These are phyloP conservation scores for Pichia paraexigua DNA, from an alignment of 805 yeast genomes.

Conservation along the genomic window DNA sequence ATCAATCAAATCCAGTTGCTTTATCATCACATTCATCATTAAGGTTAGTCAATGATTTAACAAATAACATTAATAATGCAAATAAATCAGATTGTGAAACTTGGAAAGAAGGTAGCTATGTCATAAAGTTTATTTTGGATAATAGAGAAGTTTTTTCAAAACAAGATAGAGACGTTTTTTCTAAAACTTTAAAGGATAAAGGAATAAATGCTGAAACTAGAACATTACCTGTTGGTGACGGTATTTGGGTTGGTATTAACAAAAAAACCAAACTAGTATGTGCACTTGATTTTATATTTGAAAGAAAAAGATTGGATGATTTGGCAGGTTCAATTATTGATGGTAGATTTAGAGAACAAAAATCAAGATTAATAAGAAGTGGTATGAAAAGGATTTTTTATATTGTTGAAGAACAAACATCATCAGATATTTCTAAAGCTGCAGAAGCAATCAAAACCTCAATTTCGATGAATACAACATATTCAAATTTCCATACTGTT, in stretches of 20 bases:
- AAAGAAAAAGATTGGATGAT: constrained; percentile 85
- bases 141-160: constrained; percentile 72
- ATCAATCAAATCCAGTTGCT: not conserved
- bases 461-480: constrained; percentile 59
- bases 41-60: not conserved
- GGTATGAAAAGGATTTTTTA: constrained; percentile 65
- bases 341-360: constrained; percentile 86
- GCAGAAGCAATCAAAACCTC: constrained; percentile 69
- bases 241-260: constrained; percentile 78
- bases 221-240: constrained; percentile 77
- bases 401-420: constrained; percentile 66
- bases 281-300: constrained; percentile 76
- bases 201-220: constrained; percentile 46
- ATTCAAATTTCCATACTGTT: constrained; percentile 58
- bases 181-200: constrained; percentile 38
- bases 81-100: constrained; percentile 28
- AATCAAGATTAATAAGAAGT: constrained; percentile 60
- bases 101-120: constrained; percentile 61
- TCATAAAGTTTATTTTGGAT: constrained; percentile 60
- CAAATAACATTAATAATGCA: not conserved
- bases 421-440: constrained; percentile 39
- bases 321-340: constrained; percentile 74
- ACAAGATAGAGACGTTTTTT: constrained; percentile 64
- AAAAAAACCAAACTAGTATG: constrained; percentile 49
- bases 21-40: not conserved